Evolutionary conservation across 1,284 basidiomycete genomes (phyloP), one percentile per base, ranked within the genome.

Genomic region (Pisolithus thermaeus): DNA sequence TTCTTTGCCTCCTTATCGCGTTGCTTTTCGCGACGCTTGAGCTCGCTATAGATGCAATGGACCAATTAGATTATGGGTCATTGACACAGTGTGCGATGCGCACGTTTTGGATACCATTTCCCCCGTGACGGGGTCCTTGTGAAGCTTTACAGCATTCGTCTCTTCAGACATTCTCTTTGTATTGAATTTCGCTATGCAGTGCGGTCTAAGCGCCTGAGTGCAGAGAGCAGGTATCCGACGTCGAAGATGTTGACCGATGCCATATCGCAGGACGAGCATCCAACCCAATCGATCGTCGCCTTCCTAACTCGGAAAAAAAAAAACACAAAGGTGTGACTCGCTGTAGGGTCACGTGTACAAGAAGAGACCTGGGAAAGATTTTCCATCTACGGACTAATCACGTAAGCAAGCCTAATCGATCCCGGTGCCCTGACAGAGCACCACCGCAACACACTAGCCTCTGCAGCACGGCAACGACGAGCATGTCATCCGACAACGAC

Each of bases 71-170:
- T 50, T 39, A 53, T 23, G 35, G 41, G 39, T 35, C 32, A 59
- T 44, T 30, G 45, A 43, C 18, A 56, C 47, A 56, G 51, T 54
- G 58, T 47, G 45, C 46, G 37, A 41, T 52, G 77, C 90, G 61
- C 54, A 94, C 92, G 82, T 79, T 82, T 97, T 97, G 73, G 92
- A 95, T 64, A 97, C 84, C 86, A 94, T 81, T 71, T 97, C 93
- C 40, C 92, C 93, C 3, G 94, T 95, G 56, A 92, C 81, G 42
- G 88, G 87, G 70, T 97, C 94, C 74, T 82, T 84, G 68, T 89
- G 87, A 1, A 77, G 73, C 51, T 76, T 75, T 44, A 51, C 50
- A 11, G 50, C 56, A n/a, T 76, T 62, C 32, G 69, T 59, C 55
- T 83, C 79, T 44, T 81, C 64, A 12, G 80, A 73, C 82, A 84